These are phyloP conservation scores for Aspergillus sparsus DNA, from an alignment of 495 filamentous ascomycete genomes.

Conservation along the genomic window DNA sequence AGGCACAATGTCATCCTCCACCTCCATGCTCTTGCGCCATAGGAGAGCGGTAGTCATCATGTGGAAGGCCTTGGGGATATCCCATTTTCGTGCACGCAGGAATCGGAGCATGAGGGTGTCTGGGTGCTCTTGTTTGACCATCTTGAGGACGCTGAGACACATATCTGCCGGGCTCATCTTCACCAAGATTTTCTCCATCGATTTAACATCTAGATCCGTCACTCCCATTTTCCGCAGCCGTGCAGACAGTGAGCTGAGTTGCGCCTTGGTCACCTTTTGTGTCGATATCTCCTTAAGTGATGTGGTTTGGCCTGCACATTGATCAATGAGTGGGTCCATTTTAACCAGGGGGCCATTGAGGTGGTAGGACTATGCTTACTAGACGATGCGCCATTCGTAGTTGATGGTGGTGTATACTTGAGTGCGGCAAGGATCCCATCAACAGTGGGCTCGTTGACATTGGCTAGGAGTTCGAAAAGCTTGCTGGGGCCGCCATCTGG, in stretches of 20 bases:
- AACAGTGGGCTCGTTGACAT: slow-evolving; percentile 62
- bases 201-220: neutral
- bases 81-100: slow-evolving; percentile 92
- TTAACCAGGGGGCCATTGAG: slow-evolving; percentile 62
- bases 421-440: slow-evolving; percentile 18
- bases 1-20: slow-evolving; percentile 81
- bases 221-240: neutral
- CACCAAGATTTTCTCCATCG: slow-evolving; percentile 8
- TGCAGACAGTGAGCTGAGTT: neutral
- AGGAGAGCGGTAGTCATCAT: slow-evolving; percentile 94
- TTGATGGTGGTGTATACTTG: slow-evolving; percentile 22
- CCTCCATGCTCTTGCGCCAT: slow-evolving; percentile 79
- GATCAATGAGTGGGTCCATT: neutral
- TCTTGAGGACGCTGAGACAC: slow-evolving; percentile 81
- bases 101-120: slow-evolving; percentile 89
- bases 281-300: neutral
- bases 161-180: slow-evolving; percentile 70
- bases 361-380: slow-evolving; percentile 61
- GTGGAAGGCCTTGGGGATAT: slow-evolving; percentile 85
- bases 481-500: slow-evolving; percentile 10
- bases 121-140: slow-evolving; percentile 94
- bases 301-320: neutral
- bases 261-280: neutral
- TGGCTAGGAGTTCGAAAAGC: slow-evolving; percentile 15
- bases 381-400: slow-evolving; percentile 53